Conservation (phyloP, 75 land plant species). For the Larix kaempferi region DNA sequence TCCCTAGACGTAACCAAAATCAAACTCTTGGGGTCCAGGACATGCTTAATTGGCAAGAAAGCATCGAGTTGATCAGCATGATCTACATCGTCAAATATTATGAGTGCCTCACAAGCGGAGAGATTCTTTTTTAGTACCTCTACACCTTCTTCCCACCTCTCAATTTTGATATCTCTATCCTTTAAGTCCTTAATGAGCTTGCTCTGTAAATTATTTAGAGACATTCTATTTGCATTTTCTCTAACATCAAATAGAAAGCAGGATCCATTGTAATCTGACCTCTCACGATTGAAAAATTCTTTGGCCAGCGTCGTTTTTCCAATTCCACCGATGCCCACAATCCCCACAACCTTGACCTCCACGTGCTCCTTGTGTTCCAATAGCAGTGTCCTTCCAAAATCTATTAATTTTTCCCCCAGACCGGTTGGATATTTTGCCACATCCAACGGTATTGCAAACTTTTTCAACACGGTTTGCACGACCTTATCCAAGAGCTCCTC, state of each 20-base stretch:
- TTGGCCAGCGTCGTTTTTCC: conserved; percentile 3
- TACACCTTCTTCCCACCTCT: background rate
- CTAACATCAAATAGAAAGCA: background rate
- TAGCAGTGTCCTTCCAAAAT: too few species aligned
- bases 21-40: background rate
- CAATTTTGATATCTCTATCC: background rate
- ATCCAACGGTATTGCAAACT: background rate
- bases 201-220: background rate
- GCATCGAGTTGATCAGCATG: background rate
- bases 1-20: background rate
- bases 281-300: conserved; percentile 1
- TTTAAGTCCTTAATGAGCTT: background rate
- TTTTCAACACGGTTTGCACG: background rate
- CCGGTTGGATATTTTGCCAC: background rate
- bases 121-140: background rate
- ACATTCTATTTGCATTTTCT: background rate
- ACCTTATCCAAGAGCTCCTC: background rate
- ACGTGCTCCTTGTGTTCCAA: background rate
- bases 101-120: background rate
- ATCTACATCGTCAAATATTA: background rate
- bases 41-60: background rate
- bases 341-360: background rate
- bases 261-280: background rate
- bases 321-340: background rate
- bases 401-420: background rate